Percentiles rank a stretch among this genome's conserved stretches.
Conservation (phyloP, 2,329 filamentous ascomycete genomes). For the Colletotrichum spinosum region DNA sequence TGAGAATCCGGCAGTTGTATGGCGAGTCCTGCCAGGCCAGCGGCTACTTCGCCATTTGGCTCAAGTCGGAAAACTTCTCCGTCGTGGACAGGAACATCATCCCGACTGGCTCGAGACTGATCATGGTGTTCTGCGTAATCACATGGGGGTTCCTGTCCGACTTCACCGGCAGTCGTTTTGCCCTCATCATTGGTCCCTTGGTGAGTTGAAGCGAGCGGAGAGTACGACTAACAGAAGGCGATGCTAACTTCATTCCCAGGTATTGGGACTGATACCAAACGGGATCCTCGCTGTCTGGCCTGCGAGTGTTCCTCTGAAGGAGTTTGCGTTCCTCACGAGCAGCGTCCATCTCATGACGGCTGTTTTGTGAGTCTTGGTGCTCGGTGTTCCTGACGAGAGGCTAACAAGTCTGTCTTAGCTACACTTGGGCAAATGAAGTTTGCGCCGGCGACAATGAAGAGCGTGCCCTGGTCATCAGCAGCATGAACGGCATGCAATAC, state of each 20-base stretch:
- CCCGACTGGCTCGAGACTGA: conserved; percentile 41
- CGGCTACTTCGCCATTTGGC: conserved; percentile 41
- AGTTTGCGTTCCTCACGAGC: conserved; percentile 26
- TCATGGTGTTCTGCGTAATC: conserved; percentile 37
- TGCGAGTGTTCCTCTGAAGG: conserved; percentile 4
- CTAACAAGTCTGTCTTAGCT: background rate
- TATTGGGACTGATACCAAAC: conserved; percentile 19
- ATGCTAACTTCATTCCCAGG: background rate
- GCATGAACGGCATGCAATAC: conserved; percentile 41
- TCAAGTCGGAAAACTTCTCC: conserved; percentile 42
- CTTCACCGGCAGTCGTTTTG: conserved; percentile 26
- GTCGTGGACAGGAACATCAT: conserved; percentile 42
- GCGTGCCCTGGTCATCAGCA: conserved; percentile 46
- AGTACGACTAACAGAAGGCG: no score
- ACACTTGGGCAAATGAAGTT: conserved; percentile 28
- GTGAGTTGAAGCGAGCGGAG: background rate
- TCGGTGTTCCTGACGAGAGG: background rate
- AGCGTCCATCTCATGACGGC: conserved; percentile 30
- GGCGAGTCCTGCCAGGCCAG: conserved; percentile 23
- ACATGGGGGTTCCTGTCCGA: conserved; percentile 42
- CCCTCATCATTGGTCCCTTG: conserved; percentile 14
- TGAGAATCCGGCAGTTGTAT: conserved; percentile 13
- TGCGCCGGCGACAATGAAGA: conserved; percentile 43
- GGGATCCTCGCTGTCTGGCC: conserved; percentile 29
- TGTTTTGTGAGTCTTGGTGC: conserved; percentile 8